These are phyloP conservation scores for Taphrina pruni DNA, from an alignment of 1,139 yeast species.

Conservation along the genomic window DNA sequence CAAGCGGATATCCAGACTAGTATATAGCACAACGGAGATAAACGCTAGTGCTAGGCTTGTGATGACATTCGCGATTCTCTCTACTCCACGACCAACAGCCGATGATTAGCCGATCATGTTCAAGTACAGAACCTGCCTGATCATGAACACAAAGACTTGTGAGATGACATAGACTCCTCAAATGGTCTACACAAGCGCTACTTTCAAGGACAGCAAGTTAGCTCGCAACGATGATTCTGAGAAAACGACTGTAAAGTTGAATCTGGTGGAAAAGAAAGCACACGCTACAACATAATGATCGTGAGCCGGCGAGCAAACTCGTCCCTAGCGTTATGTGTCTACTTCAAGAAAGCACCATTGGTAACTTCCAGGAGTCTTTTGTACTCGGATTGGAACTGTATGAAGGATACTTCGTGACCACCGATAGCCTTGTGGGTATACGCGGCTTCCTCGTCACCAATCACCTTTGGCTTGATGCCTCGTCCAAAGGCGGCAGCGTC, in stretches of 20 bases:
- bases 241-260: neutral
- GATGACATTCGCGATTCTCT: conserved; percentile 4
- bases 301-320: neutral
- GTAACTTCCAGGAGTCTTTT: conserved; percentile 47
- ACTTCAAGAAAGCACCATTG: conserved; percentile 33
- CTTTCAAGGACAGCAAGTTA: neutral
- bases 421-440: conserved; percentile 67
- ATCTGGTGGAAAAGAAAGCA: neutral
- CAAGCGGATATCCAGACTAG: too few species aligned
- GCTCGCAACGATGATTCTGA: too few species aligned
- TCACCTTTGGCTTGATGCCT: conserved; percentile 52
- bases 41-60: neutral
- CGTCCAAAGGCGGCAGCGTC: conserved; percentile 58
- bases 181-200: neutral
- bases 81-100: conserved; percentile 14
- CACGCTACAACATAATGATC: neutral
- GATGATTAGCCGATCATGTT: neutral
- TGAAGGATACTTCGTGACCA: conserved; percentile 71
- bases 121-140: too few species aligned
- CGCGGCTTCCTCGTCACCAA: conserved; percentile 72
- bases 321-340: neutral
- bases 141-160: too few species aligned
- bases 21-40: too few species aligned
- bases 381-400: conserved; percentile 74
- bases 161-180: neutral